These are phyloP conservation scores for Craspedostauros australis DNA, from an alignment of 108 stramenopile genomes.

Conservation along the genomic window DNA sequence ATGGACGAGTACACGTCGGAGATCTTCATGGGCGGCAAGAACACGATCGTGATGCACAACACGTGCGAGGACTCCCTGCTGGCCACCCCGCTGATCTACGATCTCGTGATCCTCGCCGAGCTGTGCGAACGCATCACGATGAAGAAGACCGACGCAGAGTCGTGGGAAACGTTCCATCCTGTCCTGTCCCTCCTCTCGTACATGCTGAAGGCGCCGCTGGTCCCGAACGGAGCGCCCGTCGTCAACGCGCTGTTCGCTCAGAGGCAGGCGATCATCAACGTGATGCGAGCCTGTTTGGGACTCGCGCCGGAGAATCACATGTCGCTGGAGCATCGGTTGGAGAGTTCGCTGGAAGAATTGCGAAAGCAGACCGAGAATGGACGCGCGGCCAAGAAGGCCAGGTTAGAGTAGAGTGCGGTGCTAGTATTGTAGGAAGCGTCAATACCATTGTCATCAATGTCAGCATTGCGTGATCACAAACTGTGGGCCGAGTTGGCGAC, in stretches of 20 bases:
- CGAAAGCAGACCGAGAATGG: constrained; percentile 2
- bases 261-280: constrained; percentile 87
- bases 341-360: constrained; percentile 50
- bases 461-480: too few species aligned
- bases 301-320: constrained; percentile 93
- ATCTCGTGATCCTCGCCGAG: constrained; percentile 93
- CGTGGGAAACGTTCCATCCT: constrained; percentile 90
- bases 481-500: too few species aligned
- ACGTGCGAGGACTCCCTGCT: constrained; percentile 97
- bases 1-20: constrained; percentile 99
- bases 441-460: too few species aligned
- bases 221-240: constrained; percentile 95
- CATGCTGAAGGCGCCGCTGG: constrained; percentile 98
- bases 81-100: constrained; percentile 95
- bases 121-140: constrained; percentile 88
- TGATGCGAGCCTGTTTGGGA: constrained; percentile 94
- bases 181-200: constrained; percentile 93
- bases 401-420: neutral
- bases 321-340: constrained; percentile 90
- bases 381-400: constrained; percentile 5
- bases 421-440: too few species aligned
- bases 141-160: constrained; percentile 55
- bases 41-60: constrained; percentile 98
- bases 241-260: constrained; percentile 97
- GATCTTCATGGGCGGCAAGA: constrained; percentile 98